Percentiles rank a stretch among this genome's conserved stretches.
Conservation (phyloP, 2,329 filamentous ascomycete genomes). For the Colletotrichum costaricense region DNA sequence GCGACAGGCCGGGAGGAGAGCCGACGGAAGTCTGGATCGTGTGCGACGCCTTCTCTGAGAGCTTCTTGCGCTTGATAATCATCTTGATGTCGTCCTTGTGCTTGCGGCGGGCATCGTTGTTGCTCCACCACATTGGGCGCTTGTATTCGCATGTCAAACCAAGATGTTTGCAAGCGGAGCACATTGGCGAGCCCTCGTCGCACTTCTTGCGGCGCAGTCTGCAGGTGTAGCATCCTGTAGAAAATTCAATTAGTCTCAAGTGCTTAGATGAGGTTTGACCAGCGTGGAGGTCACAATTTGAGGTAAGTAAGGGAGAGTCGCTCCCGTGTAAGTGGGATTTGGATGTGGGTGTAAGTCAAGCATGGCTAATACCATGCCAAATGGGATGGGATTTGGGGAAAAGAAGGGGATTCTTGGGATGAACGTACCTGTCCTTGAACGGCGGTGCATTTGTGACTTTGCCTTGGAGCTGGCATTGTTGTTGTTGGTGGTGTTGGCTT, state of each 20-base stretch:
- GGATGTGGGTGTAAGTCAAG: constrained; percentile 44
- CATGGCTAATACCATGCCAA: constrained; percentile 33
- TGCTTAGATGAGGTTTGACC: constrained; percentile 18
- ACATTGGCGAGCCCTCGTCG: constrained; percentile 72
- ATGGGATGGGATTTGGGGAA: constrained; percentile 33
- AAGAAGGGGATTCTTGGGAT: constrained; percentile 33
- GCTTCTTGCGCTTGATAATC: constrained; percentile 97
- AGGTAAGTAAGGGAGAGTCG: constrained; percentile 33
- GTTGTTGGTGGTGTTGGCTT: constrained; percentile 57
- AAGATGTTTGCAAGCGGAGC: constrained; percentile 77
- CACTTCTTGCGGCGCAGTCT: constrained; percentile 76
- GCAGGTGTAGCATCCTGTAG: constrained; percentile 75
- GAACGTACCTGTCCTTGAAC: constrained; percentile 87
- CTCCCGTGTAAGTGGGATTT: constrained; percentile 23
- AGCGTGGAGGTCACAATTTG: constrained; percentile 39
- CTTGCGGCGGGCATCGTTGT: constrained; percentile 83
- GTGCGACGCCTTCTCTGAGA: constrained; percentile 82
- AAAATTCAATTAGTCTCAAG: constrained; percentile 22
- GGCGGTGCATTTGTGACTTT: constrained; percentile 89
- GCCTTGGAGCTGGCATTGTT: constrained; percentile 68
- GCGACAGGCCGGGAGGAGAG: constrained; percentile 82
- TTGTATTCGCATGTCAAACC: constrained; percentile 95
- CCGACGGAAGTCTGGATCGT: constrained; percentile 66
- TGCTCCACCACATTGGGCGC: constrained; percentile 96
- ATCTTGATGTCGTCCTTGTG: constrained; percentile 98